Base-by-base conservation (phyloP, 2,329 filamentous ascomycete species). In the Phaeosphaeriaceae sp. region DNA sequence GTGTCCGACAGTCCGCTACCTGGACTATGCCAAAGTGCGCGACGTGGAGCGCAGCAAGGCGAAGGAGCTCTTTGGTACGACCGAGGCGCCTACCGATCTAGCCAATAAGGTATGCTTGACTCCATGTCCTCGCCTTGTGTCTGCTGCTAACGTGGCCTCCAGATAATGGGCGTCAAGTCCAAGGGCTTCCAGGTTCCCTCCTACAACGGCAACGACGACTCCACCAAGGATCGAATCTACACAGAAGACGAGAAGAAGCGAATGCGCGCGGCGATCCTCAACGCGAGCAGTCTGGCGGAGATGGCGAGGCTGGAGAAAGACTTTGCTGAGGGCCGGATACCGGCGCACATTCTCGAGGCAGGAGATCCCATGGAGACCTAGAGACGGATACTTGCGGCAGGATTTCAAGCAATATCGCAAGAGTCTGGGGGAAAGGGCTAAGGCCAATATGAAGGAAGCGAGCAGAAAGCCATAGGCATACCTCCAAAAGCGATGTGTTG, bases 11-110 rank as follows among this genome's bases (percentile, higher is more conserved):
- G 88, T 99, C 45, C 89, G 94, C 46, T 98, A 97, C 79, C 85
- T 99, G 49, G 95, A 99, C 79, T 97, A 92, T 76, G 85, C 88
- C 68, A 97, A 96, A 79, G 93, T 99, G 50, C 96, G 92, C 79
- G 88, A 95, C 63, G 88, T 85, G 0, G 95, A 99, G 83, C 88
- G 93, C 46, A 81, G 86, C 63, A 86, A 88, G 68, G 92, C 92
- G 0, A 83, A 80, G 19, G 90, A 94, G 77, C 83, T 99, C 1
- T 98, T 98, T 72, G 96, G 96, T 51, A 92, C 90, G 2, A 77
- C 79, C 1, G 86, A 90, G 51, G 87, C 91, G 74, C 95, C 94
- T 0, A 92, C 93, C 0, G 89, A 90, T 11, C 83, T 96, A 36
- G 93, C 94, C 72, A 52, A 74, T 58, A 56, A 65, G 57, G 63